Conservation (phyloP, 192 early-diverging fungal species). For the Linnemannia schmuckeri region DNA sequence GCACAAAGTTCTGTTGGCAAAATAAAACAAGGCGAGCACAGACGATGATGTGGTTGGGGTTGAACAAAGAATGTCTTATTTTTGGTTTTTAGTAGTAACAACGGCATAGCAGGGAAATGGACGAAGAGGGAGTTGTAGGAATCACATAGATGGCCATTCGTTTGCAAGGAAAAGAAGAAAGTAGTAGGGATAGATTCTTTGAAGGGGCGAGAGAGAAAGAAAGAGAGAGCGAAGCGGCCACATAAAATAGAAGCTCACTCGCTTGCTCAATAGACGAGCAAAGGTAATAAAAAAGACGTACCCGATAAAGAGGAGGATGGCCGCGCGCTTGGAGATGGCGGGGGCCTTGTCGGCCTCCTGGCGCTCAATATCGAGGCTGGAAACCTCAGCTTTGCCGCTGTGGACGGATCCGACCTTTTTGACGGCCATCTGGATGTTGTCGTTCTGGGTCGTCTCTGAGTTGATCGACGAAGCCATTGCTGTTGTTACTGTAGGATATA, state of each 20-base stretch:
- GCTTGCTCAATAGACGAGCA: background rate
- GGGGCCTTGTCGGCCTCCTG: slow-evolving; percentile 9
- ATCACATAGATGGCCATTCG: background rate
- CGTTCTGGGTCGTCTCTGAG: slow-evolving; percentile 28
- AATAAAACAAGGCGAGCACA: background rate
- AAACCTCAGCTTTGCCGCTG: background rate
- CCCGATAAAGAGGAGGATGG: slow-evolving; percentile 45
- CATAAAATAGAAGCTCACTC: background rate
- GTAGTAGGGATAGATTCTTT: background rate
- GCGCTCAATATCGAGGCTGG: slow-evolving; percentile 26
- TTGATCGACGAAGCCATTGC: slow-evolving; percentile 31
- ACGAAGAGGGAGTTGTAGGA: background rate
- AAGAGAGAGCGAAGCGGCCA: background rate
- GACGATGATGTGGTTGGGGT: background rate
- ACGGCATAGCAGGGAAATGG: background rate
- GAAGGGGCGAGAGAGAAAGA: background rate
- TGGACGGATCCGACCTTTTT: slow-evolving; percentile 1
- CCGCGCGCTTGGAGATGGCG: slow-evolving; percentile 20
- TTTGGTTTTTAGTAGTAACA: background rate
- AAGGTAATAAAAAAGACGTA: background rate
- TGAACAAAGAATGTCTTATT: background rate
- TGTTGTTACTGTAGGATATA: background rate
- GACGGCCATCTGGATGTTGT: background rate
- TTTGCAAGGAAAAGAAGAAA: background rate
- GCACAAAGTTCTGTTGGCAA: background rate